Evolutionary conservation across 805 yeast genomes (phyloP).

Genomic region (Kockiozyma suomiensis): DNA sequence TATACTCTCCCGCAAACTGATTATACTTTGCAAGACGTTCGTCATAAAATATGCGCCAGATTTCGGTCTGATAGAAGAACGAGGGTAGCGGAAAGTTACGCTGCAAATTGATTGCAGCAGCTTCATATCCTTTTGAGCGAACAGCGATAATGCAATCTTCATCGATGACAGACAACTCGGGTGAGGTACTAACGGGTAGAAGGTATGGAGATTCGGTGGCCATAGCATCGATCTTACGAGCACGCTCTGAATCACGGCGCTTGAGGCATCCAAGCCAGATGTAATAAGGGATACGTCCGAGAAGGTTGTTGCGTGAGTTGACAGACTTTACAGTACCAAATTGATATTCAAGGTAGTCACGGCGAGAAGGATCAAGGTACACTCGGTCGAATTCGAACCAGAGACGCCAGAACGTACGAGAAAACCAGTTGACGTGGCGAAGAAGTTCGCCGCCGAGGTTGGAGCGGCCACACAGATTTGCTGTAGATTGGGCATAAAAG

Average conservation of each 20-base stretch:
- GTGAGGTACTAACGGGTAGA: constrained; percentile 36
- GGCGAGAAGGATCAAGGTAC: constrained; percentile 74
- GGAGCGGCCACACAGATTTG: constrained; percentile 66
- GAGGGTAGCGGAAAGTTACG: constrained; percentile 79
- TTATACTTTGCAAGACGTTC: constrained; percentile 66
- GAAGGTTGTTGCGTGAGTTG: constrained; percentile 62
- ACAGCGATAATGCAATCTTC: constrained; percentile 13
- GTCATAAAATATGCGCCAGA: constrained; percentile 80
- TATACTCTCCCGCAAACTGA: constrained; percentile 77
- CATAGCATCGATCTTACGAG: constrained; percentile 62
- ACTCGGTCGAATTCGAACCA: constrained; percentile 89
- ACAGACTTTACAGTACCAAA: constrained; percentile 80
- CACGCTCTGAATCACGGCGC: constrained; percentile 51
- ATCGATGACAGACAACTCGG: constrained; percentile 23
- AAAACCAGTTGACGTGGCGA: constrained; percentile 75
- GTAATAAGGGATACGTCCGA: constrained; percentile 80
- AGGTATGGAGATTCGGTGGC: constrained; percentile 84
- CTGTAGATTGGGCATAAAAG: constrained; percentile 73
- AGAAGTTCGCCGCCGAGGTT: constrained; percentile 75
- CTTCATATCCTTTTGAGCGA: constrained; percentile 69
- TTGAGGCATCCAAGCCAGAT: constrained; percentile 81
- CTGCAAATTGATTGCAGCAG: constrained; percentile 62
- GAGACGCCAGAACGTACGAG: constrained; percentile 79
- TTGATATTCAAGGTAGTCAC: constrained; percentile 79
- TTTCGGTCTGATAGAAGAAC: constrained; percentile 72